Evolutionary conservation across 768 basidiomycete species (phyloP).

Genomic region (Lactarius sp.): DNA sequence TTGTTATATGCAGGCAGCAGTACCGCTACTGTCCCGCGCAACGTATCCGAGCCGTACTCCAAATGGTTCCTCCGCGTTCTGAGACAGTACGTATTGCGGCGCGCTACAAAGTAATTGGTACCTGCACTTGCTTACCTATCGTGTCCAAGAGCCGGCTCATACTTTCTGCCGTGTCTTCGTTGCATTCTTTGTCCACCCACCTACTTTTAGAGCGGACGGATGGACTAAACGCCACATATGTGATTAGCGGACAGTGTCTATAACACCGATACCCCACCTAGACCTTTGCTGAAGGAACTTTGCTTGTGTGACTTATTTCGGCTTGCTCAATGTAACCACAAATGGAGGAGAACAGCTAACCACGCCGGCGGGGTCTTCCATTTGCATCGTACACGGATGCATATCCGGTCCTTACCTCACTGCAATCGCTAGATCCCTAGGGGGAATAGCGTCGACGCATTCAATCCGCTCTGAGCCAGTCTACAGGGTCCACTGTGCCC

Average conservation of each 20-base stretch:
- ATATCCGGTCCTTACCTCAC: constrained; percentile 20
- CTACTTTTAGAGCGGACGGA: background rate
- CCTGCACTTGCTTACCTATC: background rate
- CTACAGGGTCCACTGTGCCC: constrained; percentile 17
- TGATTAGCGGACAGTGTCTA: constrained; percentile 6
- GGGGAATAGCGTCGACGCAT: constrained; percentile 14
- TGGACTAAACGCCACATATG: constrained; percentile 1
- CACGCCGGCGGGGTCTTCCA: constrained; percentile 16
- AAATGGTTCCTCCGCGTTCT: background rate
- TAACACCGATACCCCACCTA: background rate
- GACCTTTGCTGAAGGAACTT: constrained; percentile 2
- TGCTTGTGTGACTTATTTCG: constrained; percentile 11
- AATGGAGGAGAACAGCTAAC: constrained; percentile 3
- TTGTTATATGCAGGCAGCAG: background rate
- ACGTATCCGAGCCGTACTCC: background rate
- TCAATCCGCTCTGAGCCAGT: constrained; percentile 21
- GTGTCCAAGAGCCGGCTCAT: background rate
- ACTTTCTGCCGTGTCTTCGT: background rate
- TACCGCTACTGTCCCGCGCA: background rate
- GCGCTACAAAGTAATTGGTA: background rate
- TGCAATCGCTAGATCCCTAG: constrained; percentile 17
- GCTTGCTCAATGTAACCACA: constrained; percentile 9
- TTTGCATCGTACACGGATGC: constrained; percentile 15
- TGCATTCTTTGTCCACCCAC: background rate
- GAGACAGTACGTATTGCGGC: constrained; percentile 6